These are phyloP conservation scores for Paraleonurus japonicus DNA, from an alignment of 257 asterid species.

Conservation along the genomic window DNA sequence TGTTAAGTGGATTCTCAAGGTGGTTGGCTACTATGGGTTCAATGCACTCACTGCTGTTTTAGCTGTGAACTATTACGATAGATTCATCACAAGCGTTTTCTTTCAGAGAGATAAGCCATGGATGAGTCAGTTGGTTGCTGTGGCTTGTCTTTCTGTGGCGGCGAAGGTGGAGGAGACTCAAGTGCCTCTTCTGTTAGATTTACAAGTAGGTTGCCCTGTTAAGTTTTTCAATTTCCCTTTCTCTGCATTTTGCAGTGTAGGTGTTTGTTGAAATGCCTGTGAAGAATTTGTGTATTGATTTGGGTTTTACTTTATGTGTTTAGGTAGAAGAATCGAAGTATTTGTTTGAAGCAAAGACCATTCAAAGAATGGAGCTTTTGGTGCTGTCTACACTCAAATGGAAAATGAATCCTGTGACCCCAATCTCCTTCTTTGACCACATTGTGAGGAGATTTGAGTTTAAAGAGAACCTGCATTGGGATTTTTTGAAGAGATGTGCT, in stretches of 20 bases:
- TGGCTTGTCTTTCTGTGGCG: conserved; percentile 94
- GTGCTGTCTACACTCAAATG: conserved; percentile 74
- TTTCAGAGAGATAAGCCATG: conserved; percentile 91
- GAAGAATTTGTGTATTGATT: conserved; percentile 9
- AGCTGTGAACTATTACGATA: conserved; percentile 67
- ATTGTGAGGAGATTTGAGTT: conserved; percentile 68
- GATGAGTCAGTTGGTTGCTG: conserved; percentile 91
- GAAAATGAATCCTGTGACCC: conserved; percentile 89
- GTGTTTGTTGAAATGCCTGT: conserved; percentile 37
- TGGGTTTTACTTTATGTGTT: conserved; percentile 20
- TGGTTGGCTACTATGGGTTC: conserved; percentile 58
- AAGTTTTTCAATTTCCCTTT: not conserved
- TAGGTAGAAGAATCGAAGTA: conserved; percentile 69
- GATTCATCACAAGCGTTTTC: conserved; percentile 53
- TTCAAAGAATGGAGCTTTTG: conserved; percentile 87
- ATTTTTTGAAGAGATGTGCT: conserved; percentile 62
- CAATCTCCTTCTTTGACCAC: conserved; percentile 82
- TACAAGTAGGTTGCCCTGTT: conserved; percentile 58
- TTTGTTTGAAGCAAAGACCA: conserved; percentile 80
- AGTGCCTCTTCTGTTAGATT: conserved; percentile 77
- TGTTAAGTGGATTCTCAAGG: conserved; percentile 70
- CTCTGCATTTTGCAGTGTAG: conserved; percentile 22
- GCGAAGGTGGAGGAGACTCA: conserved; percentile 94
- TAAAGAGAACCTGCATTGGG: conserved; percentile 50
- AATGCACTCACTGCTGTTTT: conserved; percentile 59